phyloP scores from a whole-genome alignment of 140 eudicot species.

The Senecio squalidus region DNA sequence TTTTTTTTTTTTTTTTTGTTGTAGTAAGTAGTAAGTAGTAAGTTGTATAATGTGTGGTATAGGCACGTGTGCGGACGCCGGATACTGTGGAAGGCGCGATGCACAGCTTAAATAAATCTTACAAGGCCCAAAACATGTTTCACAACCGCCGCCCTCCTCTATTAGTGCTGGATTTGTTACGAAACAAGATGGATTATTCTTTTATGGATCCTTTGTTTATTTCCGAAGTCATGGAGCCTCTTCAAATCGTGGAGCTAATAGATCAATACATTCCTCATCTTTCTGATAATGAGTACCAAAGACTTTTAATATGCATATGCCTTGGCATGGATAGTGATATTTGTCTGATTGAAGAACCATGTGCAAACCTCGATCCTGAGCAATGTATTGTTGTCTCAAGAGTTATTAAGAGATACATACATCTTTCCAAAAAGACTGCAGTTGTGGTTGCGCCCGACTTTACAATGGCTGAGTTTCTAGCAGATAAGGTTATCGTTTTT shows the following conservation, averaged over 20 bases:
- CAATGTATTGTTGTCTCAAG: constrained; percentile 84
- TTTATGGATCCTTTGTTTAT: constrained; percentile 78
- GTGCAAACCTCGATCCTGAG: constrained; percentile 83
- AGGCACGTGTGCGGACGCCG: constrained; percentile 78
- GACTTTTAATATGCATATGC: constrained; percentile 72
- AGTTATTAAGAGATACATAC: constrained; percentile 80
- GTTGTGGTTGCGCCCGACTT: constrained; percentile 83
- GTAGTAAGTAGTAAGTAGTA: neutral
- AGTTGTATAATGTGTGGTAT: too few relatives aligned
- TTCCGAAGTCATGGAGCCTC: constrained; percentile 86
- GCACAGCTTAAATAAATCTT: constrained; percentile 67
- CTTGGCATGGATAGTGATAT: constrained; percentile 85
- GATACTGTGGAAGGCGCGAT: constrained; percentile 44
- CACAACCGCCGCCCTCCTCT: constrained; percentile 54
- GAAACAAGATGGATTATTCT: constrained; percentile 62
- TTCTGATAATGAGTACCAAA: constrained; percentile 82
- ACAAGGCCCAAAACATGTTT: constrained; percentile 73
- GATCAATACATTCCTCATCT: constrained; percentile 76
- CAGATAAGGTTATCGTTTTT: constrained; percentile 72
- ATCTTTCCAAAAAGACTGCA: constrained; percentile 77
- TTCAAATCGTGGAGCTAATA: constrained; percentile 73
- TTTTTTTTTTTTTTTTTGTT: too few relatives aligned
- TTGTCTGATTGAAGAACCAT: constrained; percentile 74
- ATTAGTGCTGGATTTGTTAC: constrained; percentile 57
- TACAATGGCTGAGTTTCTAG: constrained; percentile 79